Evolutionary conservation across 805 yeast genomes (phyloP).

Genomic region (Wickerhamiella sorbophila): DNA sequence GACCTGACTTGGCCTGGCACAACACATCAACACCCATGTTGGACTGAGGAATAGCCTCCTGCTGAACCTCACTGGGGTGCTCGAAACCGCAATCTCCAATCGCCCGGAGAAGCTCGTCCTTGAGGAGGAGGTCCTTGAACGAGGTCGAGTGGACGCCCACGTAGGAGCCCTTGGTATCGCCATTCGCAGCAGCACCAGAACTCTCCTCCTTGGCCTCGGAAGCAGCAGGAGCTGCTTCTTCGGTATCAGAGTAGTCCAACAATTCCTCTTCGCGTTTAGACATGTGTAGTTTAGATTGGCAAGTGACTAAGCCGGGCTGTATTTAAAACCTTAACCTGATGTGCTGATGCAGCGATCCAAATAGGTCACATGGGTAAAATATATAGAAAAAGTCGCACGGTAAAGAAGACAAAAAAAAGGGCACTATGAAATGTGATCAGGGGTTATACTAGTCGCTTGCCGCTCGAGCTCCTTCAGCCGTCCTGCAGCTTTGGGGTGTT

Average conservation of each 20-base stretch:
- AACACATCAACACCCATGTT: slow-evolving; percentile 94
- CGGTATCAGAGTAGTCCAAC: slow-evolving; percentile 96
- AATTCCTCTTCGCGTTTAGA: slow-evolving; percentile 81
- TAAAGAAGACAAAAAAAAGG: too few relatives aligned
- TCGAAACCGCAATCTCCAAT: slow-evolving; percentile 98
- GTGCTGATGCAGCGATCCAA: too few relatives aligned
- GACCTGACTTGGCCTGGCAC: slow-evolving; percentile 99
- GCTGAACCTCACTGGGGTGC: slow-evolving; percentile 99
- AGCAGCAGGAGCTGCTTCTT: slow-evolving; percentile 59
- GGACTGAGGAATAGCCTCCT: slow-evolving; percentile 95
- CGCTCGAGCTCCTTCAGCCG: slow-evolving; percentile 1
- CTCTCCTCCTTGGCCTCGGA: slow-evolving; percentile 6
- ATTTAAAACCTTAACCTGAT: too few relatives aligned
- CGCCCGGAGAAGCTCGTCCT: slow-evolving; percentile 94
- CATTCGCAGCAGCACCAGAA: slow-evolving; percentile 31
- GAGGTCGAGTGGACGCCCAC: slow-evolving; percentile 98
- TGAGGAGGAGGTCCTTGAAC: slow-evolving; percentile 90
- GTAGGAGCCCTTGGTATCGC: slow-evolving; percentile 79
- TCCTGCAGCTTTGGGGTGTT: slow-evolving; percentile 39
- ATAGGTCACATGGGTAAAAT: too few relatives aligned
- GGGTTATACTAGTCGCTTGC: too few relatives aligned
- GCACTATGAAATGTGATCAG: too few relatives aligned
- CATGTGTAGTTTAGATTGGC: slow-evolving; percentile 8
- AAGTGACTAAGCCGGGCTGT: too few relatives aligned
- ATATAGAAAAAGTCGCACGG: too few relatives aligned